These are phyloP conservation scores for Trichoderma atroviride DNA, from an alignment of 2,329 filamentous ascomycete genomes.

Conservation along the genomic window DNA sequence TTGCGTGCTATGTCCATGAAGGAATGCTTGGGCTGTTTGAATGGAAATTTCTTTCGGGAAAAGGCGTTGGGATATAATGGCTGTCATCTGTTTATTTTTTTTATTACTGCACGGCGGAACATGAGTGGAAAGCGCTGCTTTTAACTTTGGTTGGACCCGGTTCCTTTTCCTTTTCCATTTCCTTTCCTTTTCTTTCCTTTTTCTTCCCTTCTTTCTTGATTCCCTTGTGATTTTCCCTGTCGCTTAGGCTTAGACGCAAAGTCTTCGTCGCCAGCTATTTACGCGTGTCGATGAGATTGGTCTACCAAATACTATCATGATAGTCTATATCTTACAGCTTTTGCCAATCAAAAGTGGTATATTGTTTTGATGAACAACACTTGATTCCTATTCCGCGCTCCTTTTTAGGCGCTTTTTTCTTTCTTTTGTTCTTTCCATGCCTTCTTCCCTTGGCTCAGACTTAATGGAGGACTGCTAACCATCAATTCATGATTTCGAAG, in stretches of 20 bases:
- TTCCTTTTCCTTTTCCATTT: too few relatives aligned
- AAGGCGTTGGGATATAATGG: background rate
- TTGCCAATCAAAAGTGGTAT: background rate
- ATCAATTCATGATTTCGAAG: slow-evolving; percentile 53
- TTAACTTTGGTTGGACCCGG: background rate
- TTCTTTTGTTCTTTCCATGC: slow-evolving; percentile 62
- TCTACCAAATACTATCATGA: background rate
- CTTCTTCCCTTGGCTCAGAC: slow-evolving; percentile 71
- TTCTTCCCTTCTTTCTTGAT: background rate
- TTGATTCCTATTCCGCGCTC: background rate
- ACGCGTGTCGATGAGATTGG: background rate
- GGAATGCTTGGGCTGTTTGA: background rate
- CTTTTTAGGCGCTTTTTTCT: slow-evolving; percentile 30
- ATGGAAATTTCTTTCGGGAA: background rate
- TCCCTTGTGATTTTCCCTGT: background rate
- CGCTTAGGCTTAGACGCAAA: background rate
- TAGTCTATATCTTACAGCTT: background rate
- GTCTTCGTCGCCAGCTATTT: background rate
- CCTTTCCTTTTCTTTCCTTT: too few relatives aligned
- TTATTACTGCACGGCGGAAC: background rate
- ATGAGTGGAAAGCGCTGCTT: background rate
- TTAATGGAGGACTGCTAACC: slow-evolving; percentile 54
- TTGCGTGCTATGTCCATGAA: background rate
- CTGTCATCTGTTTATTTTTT: background rate
- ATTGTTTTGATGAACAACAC: background rate